Base-by-base conservation (phyloP, 805 yeast genomes). In the Wickerhamiella brachini region DNA sequence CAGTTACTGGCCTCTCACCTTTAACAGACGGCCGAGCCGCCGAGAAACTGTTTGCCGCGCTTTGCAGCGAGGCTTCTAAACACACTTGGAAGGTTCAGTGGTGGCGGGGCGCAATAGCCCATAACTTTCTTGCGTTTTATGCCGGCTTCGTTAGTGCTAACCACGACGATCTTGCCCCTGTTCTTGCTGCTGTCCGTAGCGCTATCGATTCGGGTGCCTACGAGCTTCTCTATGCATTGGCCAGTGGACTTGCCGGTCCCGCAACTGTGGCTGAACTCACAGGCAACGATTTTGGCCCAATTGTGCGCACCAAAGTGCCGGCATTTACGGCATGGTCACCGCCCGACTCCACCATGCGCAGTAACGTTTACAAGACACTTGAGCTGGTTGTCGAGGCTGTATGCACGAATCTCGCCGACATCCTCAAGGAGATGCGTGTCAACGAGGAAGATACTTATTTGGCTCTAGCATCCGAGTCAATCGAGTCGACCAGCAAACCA, bases 371-470 rank as follows among this genome's bases (percentile, higher is more conserved):
- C 5, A 48, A 49, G 1, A 51, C 56, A 13, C 51, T 67, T 44
- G 63, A 60, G 43, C 21, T 48, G 8, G 51, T 68, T 8, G 55
- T 64, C 2, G 62, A 58, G 12, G 54, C 60, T 1, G 54, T 71
- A 31, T 56, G 69, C 17, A 56, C 63, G 1, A 62, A 68, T 49
- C 54, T 66, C 44, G 70, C 74, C 5, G 71, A 68, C 48, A 53
- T 70, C 21, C 58, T 72, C 12, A 64, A 64, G 47, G 71, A 71
- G 45, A 67, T 70, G 65, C 58, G 66, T 17, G 54, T 60, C 34
- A 58, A 59, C 38, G 74, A 71, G 48, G 74, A 70, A 49, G 71
- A 68, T 45, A 56, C 60, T 45, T 57, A 57, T 31, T 52, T 64
- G n/a, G 64, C 65, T 5, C 51, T 60, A 45, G 31, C 54, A 15